A percentile compares a stretch with the other conserved stretches of the same genome.
Evolutionary conservation across 2,329 filamentous ascomycete genomes (phyloP).

Genomic region (Chrysoporthe austroafricana): DNA sequence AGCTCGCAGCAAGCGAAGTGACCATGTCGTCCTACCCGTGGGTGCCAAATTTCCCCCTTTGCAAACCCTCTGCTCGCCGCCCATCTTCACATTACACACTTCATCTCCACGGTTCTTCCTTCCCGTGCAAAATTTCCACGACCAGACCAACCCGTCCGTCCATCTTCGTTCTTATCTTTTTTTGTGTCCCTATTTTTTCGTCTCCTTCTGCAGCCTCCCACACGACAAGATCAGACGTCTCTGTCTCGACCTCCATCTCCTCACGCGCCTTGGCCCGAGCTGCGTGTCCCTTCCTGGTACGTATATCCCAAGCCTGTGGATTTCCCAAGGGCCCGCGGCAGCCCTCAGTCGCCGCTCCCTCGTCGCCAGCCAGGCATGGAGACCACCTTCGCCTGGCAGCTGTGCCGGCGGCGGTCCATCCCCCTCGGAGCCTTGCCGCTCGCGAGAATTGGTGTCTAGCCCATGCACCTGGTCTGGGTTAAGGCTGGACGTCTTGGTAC

Average conservation of each 20-base stretch:
- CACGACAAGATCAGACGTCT: slow-evolving; percentile 12
- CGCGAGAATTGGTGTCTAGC: background rate
- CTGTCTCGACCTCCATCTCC: background rate
- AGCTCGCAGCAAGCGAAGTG: slow-evolving; percentile 24
- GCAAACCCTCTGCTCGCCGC: slow-evolving; percentile 23
- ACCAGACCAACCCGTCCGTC: slow-evolving; percentile 19
- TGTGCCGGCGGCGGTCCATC: background rate
- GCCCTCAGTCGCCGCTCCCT: background rate
- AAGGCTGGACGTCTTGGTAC: background rate
- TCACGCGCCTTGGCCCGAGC: slow-evolving; percentile 25
- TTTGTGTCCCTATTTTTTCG: slow-evolving; percentile 10
- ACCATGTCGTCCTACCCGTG: slow-evolving; percentile 22
- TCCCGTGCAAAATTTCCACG: slow-evolving; percentile 26
- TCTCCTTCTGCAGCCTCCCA: background rate
- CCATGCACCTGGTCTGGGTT: background rate
- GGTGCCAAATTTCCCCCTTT: slow-evolving; percentile 26
- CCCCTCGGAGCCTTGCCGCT: background rate
- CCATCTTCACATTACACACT: slow-evolving; percentile 17
- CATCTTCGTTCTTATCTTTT: slow-evolving; percentile 25
- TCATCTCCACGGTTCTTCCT: slow-evolving; percentile 17
- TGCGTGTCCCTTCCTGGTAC: slow-evolving; percentile 30
- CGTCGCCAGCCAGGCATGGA: background rate
- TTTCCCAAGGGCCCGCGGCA: too few relatives aligned
- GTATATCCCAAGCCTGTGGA: background rate
- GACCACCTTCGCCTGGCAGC: background rate